These are phyloP conservation scores for Bipolaris bicolor DNA, from an alignment of 2,329 filamentous ascomycete species.

Conservation along the genomic window DNA sequence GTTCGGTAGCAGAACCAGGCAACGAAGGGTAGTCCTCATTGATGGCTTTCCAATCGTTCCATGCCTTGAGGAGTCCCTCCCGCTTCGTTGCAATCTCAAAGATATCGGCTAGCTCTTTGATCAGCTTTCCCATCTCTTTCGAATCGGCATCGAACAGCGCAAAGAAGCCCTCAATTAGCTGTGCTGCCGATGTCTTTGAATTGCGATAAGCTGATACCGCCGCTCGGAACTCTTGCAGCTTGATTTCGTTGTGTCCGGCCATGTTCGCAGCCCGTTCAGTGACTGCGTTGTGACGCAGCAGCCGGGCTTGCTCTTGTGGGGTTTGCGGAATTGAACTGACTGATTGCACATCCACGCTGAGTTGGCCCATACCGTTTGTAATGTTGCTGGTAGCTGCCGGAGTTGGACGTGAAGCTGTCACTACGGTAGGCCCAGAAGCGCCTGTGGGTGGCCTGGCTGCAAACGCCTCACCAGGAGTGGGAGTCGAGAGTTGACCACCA, in stretches of 20 bases:
- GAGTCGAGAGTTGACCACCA: conserved; percentile 77
- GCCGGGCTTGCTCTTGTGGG: conserved; percentile 80
- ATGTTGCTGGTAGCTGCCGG: conserved; percentile 22
- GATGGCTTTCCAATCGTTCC: conserved; percentile 95
- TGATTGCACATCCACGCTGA: conserved; percentile 44
- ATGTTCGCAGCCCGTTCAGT: conserved; percentile 84
- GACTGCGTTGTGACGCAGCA: conserved; percentile 80
- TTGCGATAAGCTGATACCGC: conserved; percentile 80
- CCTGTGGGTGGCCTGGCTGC: conserved; percentile 56
- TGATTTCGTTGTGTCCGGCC: conserved; percentile 75
- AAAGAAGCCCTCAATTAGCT: conserved; percentile 87
- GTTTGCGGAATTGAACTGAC: conserved; percentile 49
- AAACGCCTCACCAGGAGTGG: conserved; percentile 50
- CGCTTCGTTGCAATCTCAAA: conserved; percentile 83
- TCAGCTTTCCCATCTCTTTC: conserved; percentile 81
- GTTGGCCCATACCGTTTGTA: conserved; percentile 26
- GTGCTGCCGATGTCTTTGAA: conserved; percentile 70
- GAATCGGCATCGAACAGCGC: conserved; percentile 82
- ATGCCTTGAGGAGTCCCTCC: conserved; percentile 76
- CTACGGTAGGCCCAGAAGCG: conserved; percentile 45
- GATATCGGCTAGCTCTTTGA: conserved; percentile 90
- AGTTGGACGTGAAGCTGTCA: conserved; percentile 48
- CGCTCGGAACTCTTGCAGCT: conserved; percentile 77
- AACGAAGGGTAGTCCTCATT: conserved; percentile 94
- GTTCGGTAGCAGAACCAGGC: conserved; percentile 65